Base-by-base conservation (phyloP, 768 basidiomycete genomes). In the Tylopilus sp. region DNA sequence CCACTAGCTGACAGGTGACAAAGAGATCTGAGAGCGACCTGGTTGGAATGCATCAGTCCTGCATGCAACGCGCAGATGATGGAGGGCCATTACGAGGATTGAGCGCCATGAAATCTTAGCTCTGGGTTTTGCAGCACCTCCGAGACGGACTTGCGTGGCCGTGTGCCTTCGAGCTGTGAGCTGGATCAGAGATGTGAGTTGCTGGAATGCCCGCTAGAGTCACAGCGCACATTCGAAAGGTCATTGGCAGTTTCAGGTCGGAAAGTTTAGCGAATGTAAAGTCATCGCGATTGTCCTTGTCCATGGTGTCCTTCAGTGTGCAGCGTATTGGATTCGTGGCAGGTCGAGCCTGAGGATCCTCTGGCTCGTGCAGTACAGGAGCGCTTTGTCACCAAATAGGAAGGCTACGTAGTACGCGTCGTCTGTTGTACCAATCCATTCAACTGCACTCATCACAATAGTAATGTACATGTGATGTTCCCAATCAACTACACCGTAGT, bases 11-110 rank as follows among this genome's bases (percentile, higher is more conserved):
- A 65, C 91, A 88, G 11, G 90, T 92, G 47, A 98, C 88, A 70
- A 92, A 95, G 51, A 98, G 80, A 71, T 98, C 97, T 65, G 94
- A 90, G 58, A 88, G 81, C 13, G 82, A 85, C 57, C 93, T 97
- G 72, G 39, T 57, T 17, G 58, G 52, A 44, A 57, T 9, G 5
- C 53, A 48, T 66, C 48, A 64, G 53, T 55, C 41, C 22, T 26
- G 23, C 41, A 40, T 7, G 48, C 57, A 49, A 45, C 52, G 58
- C 18, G 46, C 55, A 52, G 38, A 17, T 6, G 13, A 3, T 28
- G 36, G 21, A 30, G 53, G 30, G 52, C 36, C 60, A 40, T 71
- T 17, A 92, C 88, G 81, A 77, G 55, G 85, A 83, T 63, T 91
- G 91, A 31, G 84, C 81, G 12, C 95, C 94, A 58, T 92, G 80